A percentile compares a stretch with the other conserved stretches of the same genome.
These are phyloP conservation scores for Erucastrum elatum DNA, from an alignment of 345 rosid species.

Conservation along the genomic window DNA sequence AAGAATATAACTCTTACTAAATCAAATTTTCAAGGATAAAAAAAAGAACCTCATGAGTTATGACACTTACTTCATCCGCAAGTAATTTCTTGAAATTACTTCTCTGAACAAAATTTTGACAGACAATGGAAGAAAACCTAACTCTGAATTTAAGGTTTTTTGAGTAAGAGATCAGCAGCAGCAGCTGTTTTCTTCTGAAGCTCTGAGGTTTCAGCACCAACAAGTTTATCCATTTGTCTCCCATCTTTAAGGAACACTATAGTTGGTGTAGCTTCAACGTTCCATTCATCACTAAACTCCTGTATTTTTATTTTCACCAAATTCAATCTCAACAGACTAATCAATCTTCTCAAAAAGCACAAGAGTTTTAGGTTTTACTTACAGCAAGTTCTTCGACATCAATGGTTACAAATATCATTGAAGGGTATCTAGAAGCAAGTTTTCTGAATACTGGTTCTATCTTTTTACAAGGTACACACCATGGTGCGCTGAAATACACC, in stretches of 20 bases:
- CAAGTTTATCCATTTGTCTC: constrained; percentile 66
- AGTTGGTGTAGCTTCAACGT: constrained; percentile 68
- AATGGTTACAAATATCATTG: constrained; percentile 53
- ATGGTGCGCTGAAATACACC: constrained; percentile 62
- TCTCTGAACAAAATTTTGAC: not conserved
- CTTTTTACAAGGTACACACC: constrained; percentile 67
- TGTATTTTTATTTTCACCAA: constrained; percentile 25
- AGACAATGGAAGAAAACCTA: not conserved
- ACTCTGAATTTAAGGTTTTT: constrained; percentile 18
- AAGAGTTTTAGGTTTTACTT: constrained; percentile 38
- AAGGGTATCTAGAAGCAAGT: constrained; percentile 61
- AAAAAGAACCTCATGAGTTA: not conserved
- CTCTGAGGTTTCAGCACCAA: constrained; percentile 64
- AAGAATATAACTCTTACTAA: no score
- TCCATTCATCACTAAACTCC: constrained; percentile 69
- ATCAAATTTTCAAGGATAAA: no score
- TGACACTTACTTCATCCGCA: not conserved
- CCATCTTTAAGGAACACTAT: constrained; percentile 64
- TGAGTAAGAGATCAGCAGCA: constrained; percentile 27
- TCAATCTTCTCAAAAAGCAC: not conserved
- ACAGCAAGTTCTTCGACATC: constrained; percentile 69
- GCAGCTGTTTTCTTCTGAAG: constrained; percentile 64
- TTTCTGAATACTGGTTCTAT: constrained; percentile 51
- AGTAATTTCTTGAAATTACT: not conserved
- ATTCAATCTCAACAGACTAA: constrained; percentile 1